phyloP scores from a whole-genome alignment of 148 eudicot species.

The Polygonum maritimum region DNA sequence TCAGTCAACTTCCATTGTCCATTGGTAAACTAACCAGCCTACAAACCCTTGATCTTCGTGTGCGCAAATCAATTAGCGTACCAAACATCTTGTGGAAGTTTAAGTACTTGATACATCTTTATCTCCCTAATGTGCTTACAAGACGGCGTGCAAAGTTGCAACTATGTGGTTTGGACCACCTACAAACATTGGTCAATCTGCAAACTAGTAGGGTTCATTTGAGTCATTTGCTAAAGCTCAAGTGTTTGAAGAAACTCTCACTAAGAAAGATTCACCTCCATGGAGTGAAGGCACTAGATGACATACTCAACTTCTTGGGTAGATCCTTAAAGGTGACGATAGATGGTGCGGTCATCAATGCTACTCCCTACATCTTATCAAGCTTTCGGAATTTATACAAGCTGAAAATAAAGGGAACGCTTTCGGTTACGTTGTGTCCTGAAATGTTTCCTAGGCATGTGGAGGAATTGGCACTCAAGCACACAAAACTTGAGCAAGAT shows the following conservation, averaged over 20 bases:
- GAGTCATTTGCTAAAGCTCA: neutral
- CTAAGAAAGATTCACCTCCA: neutral
- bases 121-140: neutral
- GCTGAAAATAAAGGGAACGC: neutral
- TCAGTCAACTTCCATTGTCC: neutral
- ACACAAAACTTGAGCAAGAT: neutral
- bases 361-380: neutral
- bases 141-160: neutral
- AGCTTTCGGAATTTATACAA: neutral
- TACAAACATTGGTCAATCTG: neutral
- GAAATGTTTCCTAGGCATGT: neutral
- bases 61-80: neutral
- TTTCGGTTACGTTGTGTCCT: neutral
- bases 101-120: neutral
- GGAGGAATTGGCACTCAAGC: neutral
- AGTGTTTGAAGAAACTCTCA: neutral
- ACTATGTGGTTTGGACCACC: neutral
- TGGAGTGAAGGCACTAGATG: neutral
- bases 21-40: neutral
- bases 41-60: neutral
- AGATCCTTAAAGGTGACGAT: neutral
- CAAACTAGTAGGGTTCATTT: neutral
- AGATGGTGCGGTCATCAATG: neutral
- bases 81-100: neutral
- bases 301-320: neutral